phyloP scores from a whole-genome alignment of 805 yeast genomes.

The Spathaspora girioi region DNA sequence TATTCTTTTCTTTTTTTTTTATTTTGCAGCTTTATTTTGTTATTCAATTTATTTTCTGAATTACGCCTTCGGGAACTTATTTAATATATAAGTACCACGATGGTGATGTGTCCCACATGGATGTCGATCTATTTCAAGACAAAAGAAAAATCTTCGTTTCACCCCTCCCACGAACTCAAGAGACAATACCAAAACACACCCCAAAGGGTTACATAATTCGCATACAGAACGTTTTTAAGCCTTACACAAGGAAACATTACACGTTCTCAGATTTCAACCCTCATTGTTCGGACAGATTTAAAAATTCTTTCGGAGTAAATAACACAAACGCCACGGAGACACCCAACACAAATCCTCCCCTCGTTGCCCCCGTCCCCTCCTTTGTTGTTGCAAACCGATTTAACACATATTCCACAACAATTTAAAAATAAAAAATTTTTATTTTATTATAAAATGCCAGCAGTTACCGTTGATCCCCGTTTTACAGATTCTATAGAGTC shows the following conservation, averaged over 20 bases:
- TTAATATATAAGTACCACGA: not conserved
- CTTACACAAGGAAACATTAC: not conserved
- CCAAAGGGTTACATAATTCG: not conserved
- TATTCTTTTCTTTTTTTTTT: not conserved
- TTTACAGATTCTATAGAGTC: conserved; percentile 2
- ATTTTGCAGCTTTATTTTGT: not conserved
- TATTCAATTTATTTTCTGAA: not conserved
- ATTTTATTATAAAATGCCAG: not conserved
- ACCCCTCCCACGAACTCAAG: not conserved
- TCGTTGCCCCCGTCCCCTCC: not conserved
- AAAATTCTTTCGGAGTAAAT: not conserved
- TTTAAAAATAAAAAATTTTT: not conserved
- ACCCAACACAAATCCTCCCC: too few species aligned
- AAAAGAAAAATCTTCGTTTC: not conserved
- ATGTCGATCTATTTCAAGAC: not conserved
- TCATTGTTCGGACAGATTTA: not conserved
- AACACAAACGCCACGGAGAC: not conserved
- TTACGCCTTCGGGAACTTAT: not conserved
- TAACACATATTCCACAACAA: not conserved
- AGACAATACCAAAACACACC: not conserved
- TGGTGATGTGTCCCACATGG: not conserved
- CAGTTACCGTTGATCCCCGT: not conserved
- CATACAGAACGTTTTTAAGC: not conserved
- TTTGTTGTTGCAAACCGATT: not conserved
- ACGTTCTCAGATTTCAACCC: not conserved